Evolutionary conservation across 2,329 filamentous ascomycete species (phyloP), one percentile per base, ranked within the genome.

Genomic region (Trematosphaeria pertusa): DNA sequence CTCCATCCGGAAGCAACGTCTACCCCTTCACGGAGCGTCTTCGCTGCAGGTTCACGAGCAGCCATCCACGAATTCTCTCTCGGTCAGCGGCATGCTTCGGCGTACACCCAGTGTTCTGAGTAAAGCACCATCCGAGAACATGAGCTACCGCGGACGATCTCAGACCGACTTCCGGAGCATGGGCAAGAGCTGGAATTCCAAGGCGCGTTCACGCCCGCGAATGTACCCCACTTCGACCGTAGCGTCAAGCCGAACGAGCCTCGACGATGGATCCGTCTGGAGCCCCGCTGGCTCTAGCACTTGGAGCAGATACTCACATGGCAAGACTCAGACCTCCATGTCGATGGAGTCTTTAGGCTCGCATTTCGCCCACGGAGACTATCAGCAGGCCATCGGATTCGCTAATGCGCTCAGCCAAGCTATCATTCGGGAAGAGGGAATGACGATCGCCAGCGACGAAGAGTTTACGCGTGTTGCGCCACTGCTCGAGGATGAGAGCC

Each of bases 331-430:
- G 52, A 91, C 91, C 0, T 93, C 91, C 3, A 89, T 94, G 78
- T 97, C 92, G 4, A 88, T 97, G 62, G 91, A 96, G 67, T 96
- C 92, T 1, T 86, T 97, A 59, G 87, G 86, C 15, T 91, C 89
- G 1, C 82, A 85, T 24, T 87, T 87, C 70, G 86, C 85, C 4
- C 83, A 86, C 36, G 86, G 85, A 32, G 91, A 96, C 62, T 97
- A 93, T 70, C 91, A 97, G 72, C 92, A 96, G 73, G 95, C 91
- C 0, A 96, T 99, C 65, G 94, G 94, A 0, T 99, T 99, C 66
- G 94, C 94, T 43, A 97, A 96, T 69, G 94, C 94, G 3, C 80
- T 99, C 9, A 96, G 91, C 61, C 93, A 97, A 69, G 93, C 93
- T 26, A 99, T 97, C 56, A 96, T 96, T 57, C 88, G 94, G 4